These are phyloP conservation scores for Aspergillus sclerotiicarbonarius DNA, from an alignment of 495 filamentous ascomycete genomes.

Conservation along the genomic window DNA sequence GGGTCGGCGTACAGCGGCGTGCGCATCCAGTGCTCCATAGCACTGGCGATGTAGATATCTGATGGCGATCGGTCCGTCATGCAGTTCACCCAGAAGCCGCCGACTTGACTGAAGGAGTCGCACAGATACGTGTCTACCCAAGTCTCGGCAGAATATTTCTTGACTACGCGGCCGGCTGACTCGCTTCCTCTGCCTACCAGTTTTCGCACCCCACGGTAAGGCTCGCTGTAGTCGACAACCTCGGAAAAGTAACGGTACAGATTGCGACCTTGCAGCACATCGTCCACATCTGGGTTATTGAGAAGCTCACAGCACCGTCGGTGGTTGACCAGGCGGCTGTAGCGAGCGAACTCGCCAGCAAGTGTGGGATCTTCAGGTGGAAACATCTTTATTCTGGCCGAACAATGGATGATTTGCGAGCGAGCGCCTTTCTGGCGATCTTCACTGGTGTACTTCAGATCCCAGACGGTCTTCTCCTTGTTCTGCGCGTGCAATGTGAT, in stretches of 20 bases:
- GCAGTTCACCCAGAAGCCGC: slow-evolving; percentile 51
- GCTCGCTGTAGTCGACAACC: slow-evolving; percentile 48
- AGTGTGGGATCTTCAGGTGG: neutral
- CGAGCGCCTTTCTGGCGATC: neutral
- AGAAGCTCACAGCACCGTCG: slow-evolving; percentile 40
- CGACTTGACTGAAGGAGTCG: slow-evolving; percentile 51
- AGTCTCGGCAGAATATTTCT: slow-evolving; percentile 33
- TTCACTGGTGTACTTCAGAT: slow-evolving; percentile 15
- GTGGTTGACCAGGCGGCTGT: slow-evolving; percentile 41
- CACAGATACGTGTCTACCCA: slow-evolving; percentile 39
- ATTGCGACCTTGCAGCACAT: slow-evolving; percentile 48
- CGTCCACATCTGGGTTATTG: slow-evolving; percentile 36
- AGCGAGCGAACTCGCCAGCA: slow-evolving; percentile 38
- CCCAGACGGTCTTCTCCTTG: slow-evolving; percentile 22
- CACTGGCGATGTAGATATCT: slow-evolving; percentile 50
- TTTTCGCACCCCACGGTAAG: slow-evolving; percentile 45
- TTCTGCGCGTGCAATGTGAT: slow-evolving; percentile 30
- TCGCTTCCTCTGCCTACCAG: slow-evolving; percentile 43
- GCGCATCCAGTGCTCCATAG: slow-evolving; percentile 48
- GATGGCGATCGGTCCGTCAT: slow-evolving; percentile 41
- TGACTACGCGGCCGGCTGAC: slow-evolving; percentile 44
- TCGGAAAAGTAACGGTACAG: slow-evolving; percentile 48
- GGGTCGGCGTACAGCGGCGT: slow-evolving; percentile 33
- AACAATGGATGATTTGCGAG: slow-evolving; percentile 15
- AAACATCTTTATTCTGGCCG: slow-evolving; percentile 10